These are phyloP conservation scores for Cylindricascospora bacillispora DNA, from an alignment of 1,139 yeast genomes.

Conservation along the genomic window DNA sequence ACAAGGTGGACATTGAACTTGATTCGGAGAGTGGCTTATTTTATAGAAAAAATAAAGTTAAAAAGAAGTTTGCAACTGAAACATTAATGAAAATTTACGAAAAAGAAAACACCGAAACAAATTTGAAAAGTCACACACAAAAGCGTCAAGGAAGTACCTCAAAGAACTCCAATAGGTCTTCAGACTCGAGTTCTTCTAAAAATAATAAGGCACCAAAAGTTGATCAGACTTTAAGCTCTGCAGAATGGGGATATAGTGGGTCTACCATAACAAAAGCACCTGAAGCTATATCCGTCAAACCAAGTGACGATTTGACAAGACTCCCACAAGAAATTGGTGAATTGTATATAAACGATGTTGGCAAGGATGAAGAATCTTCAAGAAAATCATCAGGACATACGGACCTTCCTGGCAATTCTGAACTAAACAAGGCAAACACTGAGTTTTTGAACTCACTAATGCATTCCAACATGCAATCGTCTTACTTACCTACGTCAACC, in stretches of 20 bases:
- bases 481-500: no score
- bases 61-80: background rate
- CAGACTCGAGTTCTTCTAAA: no score
- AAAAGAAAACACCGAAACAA: background rate
- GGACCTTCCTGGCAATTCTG: no score
- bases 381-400: no score
- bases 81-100: slow-evolving; percentile 1
- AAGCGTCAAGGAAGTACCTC: background rate
- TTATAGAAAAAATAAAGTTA: slow-evolving; percentile 1
- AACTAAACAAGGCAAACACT: no score
- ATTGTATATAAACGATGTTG: no score
- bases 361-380: no score
- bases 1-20: slow-evolving; percentile 26
- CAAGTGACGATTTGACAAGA: no score
- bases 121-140: background rate
- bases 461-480: no score
- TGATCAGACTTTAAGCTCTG: background rate
- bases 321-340: no score
- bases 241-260: slow-evolving; percentile 19
- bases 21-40: slow-evolving; percentile 10
- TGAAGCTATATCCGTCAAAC: slow-evolving; percentile 14
- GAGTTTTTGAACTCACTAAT: no score
- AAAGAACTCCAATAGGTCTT: background rate
- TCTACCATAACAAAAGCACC: slow-evolving; percentile 22
- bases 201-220: no score